A percentile compares a stretch with the other conserved stretches of the same genome.
phyloP scores from a whole-genome alignment of 164 flowering plant genomes.

The Brasenia schreberi region DNA sequence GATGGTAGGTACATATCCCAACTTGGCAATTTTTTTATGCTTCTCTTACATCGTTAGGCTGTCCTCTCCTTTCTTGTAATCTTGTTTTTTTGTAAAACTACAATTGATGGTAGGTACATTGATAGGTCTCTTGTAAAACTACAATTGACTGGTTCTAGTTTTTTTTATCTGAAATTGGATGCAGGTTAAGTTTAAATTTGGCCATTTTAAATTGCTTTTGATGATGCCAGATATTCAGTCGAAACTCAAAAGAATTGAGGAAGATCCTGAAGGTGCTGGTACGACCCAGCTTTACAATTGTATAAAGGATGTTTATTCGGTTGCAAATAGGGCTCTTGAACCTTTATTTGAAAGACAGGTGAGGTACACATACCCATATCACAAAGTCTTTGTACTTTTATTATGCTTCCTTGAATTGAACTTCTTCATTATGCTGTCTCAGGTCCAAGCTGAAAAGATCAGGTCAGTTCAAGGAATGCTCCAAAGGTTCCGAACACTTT shows the following conservation, averaged over 20 bases:
- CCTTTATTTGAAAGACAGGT: constrained; percentile 99
- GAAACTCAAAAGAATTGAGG: constrained; percentile 89
- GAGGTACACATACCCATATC: constrained; percentile 8
- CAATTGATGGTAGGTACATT: too few relatives aligned
- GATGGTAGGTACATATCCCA: constrained; percentile 49
- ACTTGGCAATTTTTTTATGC: neutral
- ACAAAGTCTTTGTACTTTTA: neutral
- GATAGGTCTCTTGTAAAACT: too few relatives aligned
- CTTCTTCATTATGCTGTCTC: constrained; percentile 9
- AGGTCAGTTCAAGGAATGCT: constrained; percentile 99
- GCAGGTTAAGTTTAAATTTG: neutral
- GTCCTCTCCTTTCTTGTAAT: neutral
- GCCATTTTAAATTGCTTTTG: neutral
- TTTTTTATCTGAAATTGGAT: neutral
- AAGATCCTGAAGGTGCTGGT: constrained; percentile 98
- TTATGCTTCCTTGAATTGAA: neutral
- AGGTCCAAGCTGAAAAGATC: constrained; percentile 99
- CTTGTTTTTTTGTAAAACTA: too few relatives aligned
- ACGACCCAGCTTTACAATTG: constrained; percentile 62
- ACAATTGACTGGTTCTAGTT: too few relatives aligned
- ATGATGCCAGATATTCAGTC: constrained; percentile 66
- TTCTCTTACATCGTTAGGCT: neutral
- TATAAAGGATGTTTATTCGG: constrained; percentile 61
- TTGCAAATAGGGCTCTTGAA: constrained; percentile 84
- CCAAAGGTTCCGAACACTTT: constrained; percentile 91